These are phyloP conservation scores for Paradendryphiella salina DNA, from an alignment of 2,329 filamentous ascomycete genomes.

Conservation along the genomic window DNA sequence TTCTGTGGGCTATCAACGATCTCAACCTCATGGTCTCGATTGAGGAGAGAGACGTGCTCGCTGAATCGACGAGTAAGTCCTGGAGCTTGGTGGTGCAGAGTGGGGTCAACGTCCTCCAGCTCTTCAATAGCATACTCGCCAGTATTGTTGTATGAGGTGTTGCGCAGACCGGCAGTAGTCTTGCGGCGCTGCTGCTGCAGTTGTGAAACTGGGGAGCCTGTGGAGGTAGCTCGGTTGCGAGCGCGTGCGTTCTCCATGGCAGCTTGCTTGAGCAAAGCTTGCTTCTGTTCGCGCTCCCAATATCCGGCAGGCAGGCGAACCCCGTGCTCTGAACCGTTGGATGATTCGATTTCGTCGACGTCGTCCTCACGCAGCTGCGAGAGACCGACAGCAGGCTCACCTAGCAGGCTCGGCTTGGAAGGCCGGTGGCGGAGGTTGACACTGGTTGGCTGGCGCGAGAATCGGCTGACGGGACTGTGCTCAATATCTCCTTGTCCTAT, in stretches of 20 bases:
- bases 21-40: constrained; percentile 31
- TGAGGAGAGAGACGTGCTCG: constrained; percentile 34
- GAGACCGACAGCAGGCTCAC: constrained; percentile 53
- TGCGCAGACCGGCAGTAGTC: constrained; percentile 57
- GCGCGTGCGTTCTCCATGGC: constrained; percentile 43
- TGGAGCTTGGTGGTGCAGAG: constrained; percentile 48
- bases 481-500: constrained; percentile 78
- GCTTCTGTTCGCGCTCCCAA: constrained; percentile 40
- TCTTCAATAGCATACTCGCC: constrained; percentile 75
- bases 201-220: constrained; percentile 34
- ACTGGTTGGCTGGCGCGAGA: constrained; percentile 51
- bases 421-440: constrained; percentile 70
- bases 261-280: constrained; percentile 44
- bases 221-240: constrained; percentile 37
- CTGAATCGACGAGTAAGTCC: constrained; percentile 44
- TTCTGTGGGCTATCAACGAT: constrained; percentile 30
- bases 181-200: constrained; percentile 31
- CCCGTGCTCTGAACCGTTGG: constrained; percentile 60
- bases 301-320: constrained; percentile 44
- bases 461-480: constrained; percentile 50
- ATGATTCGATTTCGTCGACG: constrained; percentile 67
- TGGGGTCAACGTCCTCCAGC: constrained; percentile 65
- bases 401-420: constrained; percentile 75
- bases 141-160: constrained; percentile 59
- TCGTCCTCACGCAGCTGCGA: constrained; percentile 46